Percentiles rank a stretch among this genome's conserved stretches.
Evolutionary conservation across 2,329 filamentous ascomycete genomes (phyloP).

Genomic region (Colletotrichum musicola): DNA sequence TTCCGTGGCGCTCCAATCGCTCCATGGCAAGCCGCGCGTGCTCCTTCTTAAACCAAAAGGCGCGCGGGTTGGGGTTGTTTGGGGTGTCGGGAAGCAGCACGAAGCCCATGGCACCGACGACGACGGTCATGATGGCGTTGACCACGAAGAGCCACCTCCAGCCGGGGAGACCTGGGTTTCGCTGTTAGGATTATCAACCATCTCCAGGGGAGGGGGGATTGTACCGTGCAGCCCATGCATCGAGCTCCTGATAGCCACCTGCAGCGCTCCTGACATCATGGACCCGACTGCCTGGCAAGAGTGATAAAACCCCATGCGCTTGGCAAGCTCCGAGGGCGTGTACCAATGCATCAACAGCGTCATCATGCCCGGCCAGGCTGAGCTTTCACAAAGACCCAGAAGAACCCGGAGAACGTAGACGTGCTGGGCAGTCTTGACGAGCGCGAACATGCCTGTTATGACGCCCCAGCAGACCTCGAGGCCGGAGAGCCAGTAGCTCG

Average conservation of each 20-base stretch:
- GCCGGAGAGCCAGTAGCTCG: conserved; percentile 46
- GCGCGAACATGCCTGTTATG: conserved; percentile 36
- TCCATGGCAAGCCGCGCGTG: conserved; percentile 35
- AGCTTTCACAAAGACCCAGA: conserved; percentile 56
- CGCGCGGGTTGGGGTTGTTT: conserved; percentile 43
- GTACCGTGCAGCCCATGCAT: conserved; percentile 35
- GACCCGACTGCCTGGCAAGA: conserved; percentile 64
- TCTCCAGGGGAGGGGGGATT: neutral
- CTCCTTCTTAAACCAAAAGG: conserved; percentile 35
- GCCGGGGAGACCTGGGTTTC: conserved; percentile 55
- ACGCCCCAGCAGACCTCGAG: conserved; percentile 45
- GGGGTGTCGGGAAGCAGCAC: conserved; percentile 38
- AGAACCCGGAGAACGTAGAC: conserved; percentile 58
- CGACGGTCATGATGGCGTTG: conserved; percentile 47
- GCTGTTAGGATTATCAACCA: conserved; percentile 47
- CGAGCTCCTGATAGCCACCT: conserved; percentile 57
- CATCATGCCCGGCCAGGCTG: conserved; percentile 44
- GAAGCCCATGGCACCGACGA: conserved; percentile 40
- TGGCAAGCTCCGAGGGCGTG: conserved; percentile 55
- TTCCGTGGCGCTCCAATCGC: conserved; percentile 32
- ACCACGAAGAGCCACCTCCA: conserved; percentile 58
- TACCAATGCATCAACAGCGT: conserved; percentile 61
- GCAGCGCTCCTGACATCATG: conserved; percentile 69
- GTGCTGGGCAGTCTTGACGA: conserved; percentile 45
- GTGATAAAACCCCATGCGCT: conserved; percentile 62